Percentiles rank a stretch among this genome's conserved stretches.
phyloP scores from a whole-genome alignment of 139 green algal species.

The Chlamydomonas sp. region DNA sequence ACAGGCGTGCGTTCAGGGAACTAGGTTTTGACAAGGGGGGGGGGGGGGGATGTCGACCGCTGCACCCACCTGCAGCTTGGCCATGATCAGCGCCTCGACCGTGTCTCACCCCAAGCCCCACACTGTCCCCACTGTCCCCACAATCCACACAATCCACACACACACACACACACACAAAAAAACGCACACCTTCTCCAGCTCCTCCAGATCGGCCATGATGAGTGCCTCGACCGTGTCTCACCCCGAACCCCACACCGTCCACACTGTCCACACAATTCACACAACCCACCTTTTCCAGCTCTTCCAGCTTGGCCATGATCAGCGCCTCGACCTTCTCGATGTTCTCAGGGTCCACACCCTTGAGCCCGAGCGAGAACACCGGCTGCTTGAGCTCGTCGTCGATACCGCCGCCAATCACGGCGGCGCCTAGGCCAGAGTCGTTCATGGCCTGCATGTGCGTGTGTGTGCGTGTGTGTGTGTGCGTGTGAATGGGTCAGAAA shows the following conservation, averaged over 20 bases:
- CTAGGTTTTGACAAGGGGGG: too few relatives aligned
- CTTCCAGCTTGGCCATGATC: conserved; percentile 57
- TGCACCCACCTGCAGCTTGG: conserved; percentile 52
- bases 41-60: too few relatives aligned
- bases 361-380: conserved; percentile 77
- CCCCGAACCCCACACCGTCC: too few relatives aligned
- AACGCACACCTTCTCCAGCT: too few relatives aligned
- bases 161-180: too few relatives aligned
- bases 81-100: conserved; percentile 79
- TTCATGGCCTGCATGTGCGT: conserved; percentile 60
- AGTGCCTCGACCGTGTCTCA: conserved; percentile 83
- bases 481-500: not conserved
- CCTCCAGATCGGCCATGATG: conserved; percentile 55
- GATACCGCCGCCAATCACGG: conserved; percentile 85
- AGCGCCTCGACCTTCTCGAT: conserved; percentile 77
- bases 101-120: too few relatives aligned
- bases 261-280: too few relatives aligned
- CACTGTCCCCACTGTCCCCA: too few relatives aligned
- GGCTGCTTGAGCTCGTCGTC: conserved; percentile 90
- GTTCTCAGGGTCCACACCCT: conserved; percentile 71
- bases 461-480: not conserved
- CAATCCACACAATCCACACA: too few relatives aligned
- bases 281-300: conserved; percentile 43
- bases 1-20: too few relatives aligned
- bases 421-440: conserved; percentile 83